Conservation (phyloP, 805 yeast species). For the Candida krabiensis region DNA sequence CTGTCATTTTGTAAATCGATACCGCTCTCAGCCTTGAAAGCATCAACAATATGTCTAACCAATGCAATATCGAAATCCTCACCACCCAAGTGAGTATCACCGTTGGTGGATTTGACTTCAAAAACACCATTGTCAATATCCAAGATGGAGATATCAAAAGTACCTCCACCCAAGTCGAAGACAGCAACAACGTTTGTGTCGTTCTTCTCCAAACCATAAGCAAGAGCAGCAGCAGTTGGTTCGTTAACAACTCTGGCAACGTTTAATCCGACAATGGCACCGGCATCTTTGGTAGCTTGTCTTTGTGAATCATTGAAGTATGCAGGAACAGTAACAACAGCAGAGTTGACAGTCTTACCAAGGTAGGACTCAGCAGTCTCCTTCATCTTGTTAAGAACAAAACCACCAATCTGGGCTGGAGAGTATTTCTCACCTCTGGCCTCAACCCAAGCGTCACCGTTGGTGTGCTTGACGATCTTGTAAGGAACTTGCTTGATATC, state of each 20-base stretch:
- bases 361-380: conserved; percentile 94
- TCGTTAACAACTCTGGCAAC: conserved; percentile 87
- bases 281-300: conserved; percentile 95
- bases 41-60: conserved; percentile 69
- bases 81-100: conserved; percentile 93
- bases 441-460: conserved; percentile 72
- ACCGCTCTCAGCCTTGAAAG: conserved; percentile 54
- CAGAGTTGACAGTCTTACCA: conserved; percentile 84
- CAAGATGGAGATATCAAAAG: conserved; percentile 93
- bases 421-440: conserved; percentile 49
- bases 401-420: conserved; percentile 73
- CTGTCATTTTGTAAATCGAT: conserved; percentile 53
- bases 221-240: conserved; percentile 93
- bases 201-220: conserved; percentile 86
- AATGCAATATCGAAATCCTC: conserved; percentile 87
- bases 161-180: conserved; percentile 98
- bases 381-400: conserved; percentile 90
- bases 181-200: conserved; percentile 73
- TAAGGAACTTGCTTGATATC: conserved; percentile 66
- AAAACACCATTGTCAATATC: conserved; percentile 98
- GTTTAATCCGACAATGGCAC: conserved; percentile 93
- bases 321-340: conserved; percentile 90
- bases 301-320: conserved; percentile 90
- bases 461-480: conserved; percentile 54
- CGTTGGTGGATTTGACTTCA: conserved; percentile 96